A percentile compares a stretch with the other conserved stretches of the same genome.
These are phyloP conservation scores for Pleodorina starrii DNA, from an alignment of 139 green algal genomes.

Conservation along the genomic window DNA sequence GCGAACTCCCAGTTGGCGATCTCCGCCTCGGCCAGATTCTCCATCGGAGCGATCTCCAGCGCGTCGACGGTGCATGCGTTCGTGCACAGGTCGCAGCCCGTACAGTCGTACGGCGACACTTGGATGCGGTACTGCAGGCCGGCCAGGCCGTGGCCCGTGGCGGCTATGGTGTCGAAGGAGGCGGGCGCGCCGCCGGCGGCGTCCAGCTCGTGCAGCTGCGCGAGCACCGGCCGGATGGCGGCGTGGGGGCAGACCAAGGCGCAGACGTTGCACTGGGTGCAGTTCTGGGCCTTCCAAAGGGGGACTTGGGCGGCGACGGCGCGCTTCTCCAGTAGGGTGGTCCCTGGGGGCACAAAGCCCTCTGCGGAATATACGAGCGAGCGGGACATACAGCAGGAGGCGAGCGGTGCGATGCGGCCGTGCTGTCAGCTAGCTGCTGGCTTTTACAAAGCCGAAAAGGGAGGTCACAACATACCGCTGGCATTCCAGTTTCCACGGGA, in stretches of 20 bases:
- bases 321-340: slow-evolving; percentile 67
- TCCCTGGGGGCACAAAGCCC: slow-evolving; percentile 68
- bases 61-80: slow-evolving; percentile 70
- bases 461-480: no score
- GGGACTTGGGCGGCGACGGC: slow-evolving; percentile 66
- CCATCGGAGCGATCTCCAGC: slow-evolving; percentile 54
- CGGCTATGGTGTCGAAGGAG: slow-evolving; percentile 55
- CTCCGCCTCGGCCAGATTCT: slow-evolving; percentile 53
- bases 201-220: slow-evolving; percentile 53
- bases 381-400: no score
- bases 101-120: slow-evolving; percentile 76
- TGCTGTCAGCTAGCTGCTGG: no score
- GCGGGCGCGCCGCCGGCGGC: slow-evolving; percentile 58
- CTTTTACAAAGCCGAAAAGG: no score
- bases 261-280: slow-evolving; percentile 80
- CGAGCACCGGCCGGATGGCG: slow-evolving; percentile 70
- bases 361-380: no score
- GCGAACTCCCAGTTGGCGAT: slow-evolving; percentile 64
- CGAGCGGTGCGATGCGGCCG: no score
- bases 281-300: slow-evolving; percentile 63
- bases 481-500: no score
- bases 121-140: slow-evolving; percentile 73
- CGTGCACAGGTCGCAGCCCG: slow-evolving; percentile 75
- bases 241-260: slow-evolving; percentile 79
- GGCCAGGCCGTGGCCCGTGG: slow-evolving; percentile 54